phyloP scores from a whole-genome alignment of 2,329 filamentous ascomycete species.

The Sodiomyces alkalinus region DNA sequence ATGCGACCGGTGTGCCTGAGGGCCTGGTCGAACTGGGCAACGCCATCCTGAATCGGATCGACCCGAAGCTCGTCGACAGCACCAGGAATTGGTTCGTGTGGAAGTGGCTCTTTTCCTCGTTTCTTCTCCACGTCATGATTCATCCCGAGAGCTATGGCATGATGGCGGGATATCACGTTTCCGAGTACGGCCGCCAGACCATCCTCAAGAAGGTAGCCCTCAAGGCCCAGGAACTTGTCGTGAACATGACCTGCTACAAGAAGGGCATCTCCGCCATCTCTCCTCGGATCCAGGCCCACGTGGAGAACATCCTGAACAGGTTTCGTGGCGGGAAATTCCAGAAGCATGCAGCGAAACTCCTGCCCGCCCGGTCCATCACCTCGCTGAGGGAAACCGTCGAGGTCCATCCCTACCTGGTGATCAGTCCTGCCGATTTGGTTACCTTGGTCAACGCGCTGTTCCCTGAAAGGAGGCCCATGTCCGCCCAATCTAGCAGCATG shows the following conservation, averaged over 20 bases:
- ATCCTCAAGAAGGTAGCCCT: constrained; percentile 67
- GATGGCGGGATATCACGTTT: constrained; percentile 84
- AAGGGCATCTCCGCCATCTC: constrained; percentile 48
- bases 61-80: constrained; percentile 54
- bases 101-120: constrained; percentile 85
- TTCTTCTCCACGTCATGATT: constrained; percentile 68
- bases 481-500: constrained; percentile 44
- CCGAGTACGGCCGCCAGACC: constrained; percentile 75
- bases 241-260: constrained; percentile 59
- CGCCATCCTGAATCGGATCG: constrained; percentile 65
- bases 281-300: constrained; percentile 47
- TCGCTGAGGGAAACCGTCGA: constrained; percentile 62
- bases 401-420: constrained; percentile 64
- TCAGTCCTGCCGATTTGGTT: constrained; percentile 65
- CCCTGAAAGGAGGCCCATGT: constrained; percentile 54
- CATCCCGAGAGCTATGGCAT: constrained; percentile 71
- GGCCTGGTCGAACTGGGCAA: constrained; percentile 73
- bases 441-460: constrained; percentile 75
- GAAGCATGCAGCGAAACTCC: constrained; percentile 38
- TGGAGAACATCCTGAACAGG: constrained; percentile 54
- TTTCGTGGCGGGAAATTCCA: constrained; percentile 40
- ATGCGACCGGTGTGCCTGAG: constrained; percentile 71
- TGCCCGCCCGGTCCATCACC: constrained; percentile 57
- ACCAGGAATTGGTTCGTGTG: constrained; percentile 75
- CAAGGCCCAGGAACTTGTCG: constrained; percentile 63